Conservation (phyloP, 768 basidiomycete species). For the Rhodotorula taiwanensis region DNA sequence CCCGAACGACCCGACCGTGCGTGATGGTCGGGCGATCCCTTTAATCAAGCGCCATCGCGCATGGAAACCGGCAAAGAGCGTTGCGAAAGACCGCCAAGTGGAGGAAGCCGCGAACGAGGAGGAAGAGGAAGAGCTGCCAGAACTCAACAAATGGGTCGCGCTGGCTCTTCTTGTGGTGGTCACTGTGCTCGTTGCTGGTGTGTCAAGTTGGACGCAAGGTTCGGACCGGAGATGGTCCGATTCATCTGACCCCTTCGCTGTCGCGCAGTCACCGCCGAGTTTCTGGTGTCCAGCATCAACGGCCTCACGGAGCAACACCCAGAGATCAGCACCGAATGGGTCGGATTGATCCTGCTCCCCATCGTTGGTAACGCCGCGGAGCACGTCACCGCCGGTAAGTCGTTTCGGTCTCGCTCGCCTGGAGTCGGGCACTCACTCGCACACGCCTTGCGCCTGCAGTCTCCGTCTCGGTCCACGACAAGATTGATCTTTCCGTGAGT, state of each 20-base stretch:
- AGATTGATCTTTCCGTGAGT: slow-evolving; percentile 62
- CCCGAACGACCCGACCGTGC: not conserved
- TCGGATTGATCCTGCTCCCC: slow-evolving; percentile 82
- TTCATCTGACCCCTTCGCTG: not conserved
- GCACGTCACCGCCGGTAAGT: slow-evolving; percentile 15
- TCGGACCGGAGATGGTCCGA: no score
- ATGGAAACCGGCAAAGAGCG: slow-evolving; percentile 12
- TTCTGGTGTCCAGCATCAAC: slow-evolving; percentile 67
- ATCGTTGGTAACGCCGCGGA: slow-evolving; percentile 87
- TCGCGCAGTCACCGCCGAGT: slow-evolving; percentile 56
- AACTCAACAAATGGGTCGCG: slow-evolving; percentile 30
- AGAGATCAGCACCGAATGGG: slow-evolving; percentile 65
- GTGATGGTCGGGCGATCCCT: slow-evolving; percentile 17
- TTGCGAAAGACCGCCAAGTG: not conserved
- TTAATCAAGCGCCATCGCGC: slow-evolving; percentile 14
- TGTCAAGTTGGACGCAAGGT: no score
- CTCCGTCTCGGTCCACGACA: slow-evolving; percentile 77
- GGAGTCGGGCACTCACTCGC: slow-evolving; percentile 58
- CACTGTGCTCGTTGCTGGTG: slow-evolving; percentile 21
- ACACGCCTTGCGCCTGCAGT: slow-evolving; percentile 57
- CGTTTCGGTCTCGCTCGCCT: not conserved
- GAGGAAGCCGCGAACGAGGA: slow-evolving; percentile 35
- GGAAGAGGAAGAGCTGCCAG: slow-evolving; percentile 32
- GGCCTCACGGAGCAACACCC: slow-evolving; percentile 57
- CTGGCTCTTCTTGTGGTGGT: slow-evolving; percentile 32